phyloP scores from a whole-genome alignment of 169 alveolate species.

The Eimeria acervulina region DNA sequence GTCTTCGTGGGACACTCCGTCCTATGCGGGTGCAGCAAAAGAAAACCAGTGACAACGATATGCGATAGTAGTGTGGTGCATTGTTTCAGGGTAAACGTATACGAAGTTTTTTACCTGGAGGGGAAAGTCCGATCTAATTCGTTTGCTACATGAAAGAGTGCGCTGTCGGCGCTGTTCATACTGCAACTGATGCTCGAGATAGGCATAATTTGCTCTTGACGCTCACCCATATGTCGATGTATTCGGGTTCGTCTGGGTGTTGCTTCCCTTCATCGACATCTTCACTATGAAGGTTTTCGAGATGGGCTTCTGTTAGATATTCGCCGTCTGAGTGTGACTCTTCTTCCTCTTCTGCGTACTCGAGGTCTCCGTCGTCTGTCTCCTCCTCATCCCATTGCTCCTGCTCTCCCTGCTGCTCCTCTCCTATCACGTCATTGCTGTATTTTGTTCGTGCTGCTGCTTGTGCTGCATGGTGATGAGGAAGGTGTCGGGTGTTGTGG shows the following conservation, averaged over 20 bases:
- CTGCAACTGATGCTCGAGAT: neutral
- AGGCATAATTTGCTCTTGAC: neutral
- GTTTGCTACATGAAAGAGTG: neutral
- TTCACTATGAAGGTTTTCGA: constrained; percentile 14
- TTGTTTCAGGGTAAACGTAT: neutral
- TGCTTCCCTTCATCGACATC: constrained; percentile 59
- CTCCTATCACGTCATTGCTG: neutral
- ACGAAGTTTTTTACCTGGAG: neutral
- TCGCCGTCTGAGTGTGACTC: constrained; percentile 2
- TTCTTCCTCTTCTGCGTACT: constrained; percentile 13
- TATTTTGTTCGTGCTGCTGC: neutral
- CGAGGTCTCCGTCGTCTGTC: constrained; percentile 3
- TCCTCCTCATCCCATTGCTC: neutral
- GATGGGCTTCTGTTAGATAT: neutral
- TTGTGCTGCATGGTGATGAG: constrained; percentile 8
- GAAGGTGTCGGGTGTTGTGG: neutral
- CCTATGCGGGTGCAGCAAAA: constrained; percentile 34
- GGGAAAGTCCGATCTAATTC: neutral
- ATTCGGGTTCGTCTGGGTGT: constrained; percentile 80
- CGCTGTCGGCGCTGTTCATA: neutral
- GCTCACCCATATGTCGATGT: constrained; percentile 79
- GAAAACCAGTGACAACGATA: neutral
- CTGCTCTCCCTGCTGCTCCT: neutral
- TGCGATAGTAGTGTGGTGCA: neutral
- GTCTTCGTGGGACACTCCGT: constrained; percentile 70